Conservation (phyloP, 176 grass and related monocot genomes). For the Avena atlantica region DNA sequence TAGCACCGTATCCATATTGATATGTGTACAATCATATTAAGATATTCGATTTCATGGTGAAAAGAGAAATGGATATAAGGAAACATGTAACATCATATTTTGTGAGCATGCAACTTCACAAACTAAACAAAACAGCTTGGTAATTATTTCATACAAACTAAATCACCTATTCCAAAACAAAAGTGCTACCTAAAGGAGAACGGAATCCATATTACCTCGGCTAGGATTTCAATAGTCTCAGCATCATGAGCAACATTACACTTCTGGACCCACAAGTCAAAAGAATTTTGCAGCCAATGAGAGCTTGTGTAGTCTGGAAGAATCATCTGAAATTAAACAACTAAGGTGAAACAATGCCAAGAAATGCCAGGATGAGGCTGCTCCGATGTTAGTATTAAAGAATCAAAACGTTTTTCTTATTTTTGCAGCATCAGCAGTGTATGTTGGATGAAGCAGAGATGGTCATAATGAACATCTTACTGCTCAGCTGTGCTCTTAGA, state of each 20-base stretch:
- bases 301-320: constrained; percentile 67
- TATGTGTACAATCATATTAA: not conserved
- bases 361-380: not conserved
- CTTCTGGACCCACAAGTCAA: constrained; percentile 62
- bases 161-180: constrained; percentile 20
- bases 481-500: not conserved
- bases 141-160: constrained; percentile 4
- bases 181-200: constrained; percentile 26
- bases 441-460: not conserved
- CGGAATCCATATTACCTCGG: constrained; percentile 61
- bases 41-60: not conserved
- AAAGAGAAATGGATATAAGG: not conserved
- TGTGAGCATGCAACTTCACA: not conserved
- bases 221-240: constrained; percentile 76
- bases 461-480: not conserved
- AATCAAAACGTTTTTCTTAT: not conserved
- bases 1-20: not conserved
- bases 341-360: constrained; percentile 36
- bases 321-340: constrained; percentile 80
- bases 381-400: not conserved
- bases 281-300: constrained; percentile 71
- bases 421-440: constrained; percentile 2
- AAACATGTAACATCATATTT: constrained; percentile 31
- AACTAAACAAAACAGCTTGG: not conserved
- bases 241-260: constrained; percentile 64